Evolutionary conservation across 495 filamentous ascomycete species (phyloP).

Genomic region (Aspergillus bridgeri): DNA sequence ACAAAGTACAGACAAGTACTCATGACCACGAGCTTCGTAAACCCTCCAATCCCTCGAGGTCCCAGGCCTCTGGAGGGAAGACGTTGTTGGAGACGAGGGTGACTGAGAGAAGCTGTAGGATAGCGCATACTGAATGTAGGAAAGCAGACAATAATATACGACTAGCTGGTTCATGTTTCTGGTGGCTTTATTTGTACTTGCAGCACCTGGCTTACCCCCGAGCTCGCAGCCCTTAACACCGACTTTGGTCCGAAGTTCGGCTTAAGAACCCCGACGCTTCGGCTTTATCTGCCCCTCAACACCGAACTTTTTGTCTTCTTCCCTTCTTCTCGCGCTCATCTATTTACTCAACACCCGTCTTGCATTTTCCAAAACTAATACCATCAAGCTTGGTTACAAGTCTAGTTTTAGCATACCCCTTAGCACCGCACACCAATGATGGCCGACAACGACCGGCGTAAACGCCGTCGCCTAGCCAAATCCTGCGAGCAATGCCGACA

Average conservation of each 20-base stretch:
- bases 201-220: not conserved
- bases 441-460: slow-evolving; percentile 9
- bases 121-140: not conserved
- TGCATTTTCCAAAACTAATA: not conserved
- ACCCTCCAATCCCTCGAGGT: not conserved
- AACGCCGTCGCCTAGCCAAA: slow-evolving; percentile 36
- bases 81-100: not conserved
- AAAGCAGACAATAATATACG: not conserved
- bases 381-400: not conserved
- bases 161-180: not conserved
- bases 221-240: not conserved
- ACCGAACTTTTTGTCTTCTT: not conserved
- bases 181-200: not conserved
- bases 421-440: not conserved
- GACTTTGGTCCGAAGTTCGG: not conserved
- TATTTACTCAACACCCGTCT: not conserved
- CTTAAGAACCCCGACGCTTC: not conserved
- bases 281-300: not conserved
- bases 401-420: too few species aligned
- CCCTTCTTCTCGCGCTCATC: not conserved
- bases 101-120: not conserved
- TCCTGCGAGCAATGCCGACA: slow-evolving; percentile 43
- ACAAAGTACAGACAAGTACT: not conserved
- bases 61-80: not conserved
- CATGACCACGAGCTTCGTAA: not conserved